Evolutionary conservation across 441 rosid species (phyloP).

Genomic region (Isatis lusitanica): DNA sequence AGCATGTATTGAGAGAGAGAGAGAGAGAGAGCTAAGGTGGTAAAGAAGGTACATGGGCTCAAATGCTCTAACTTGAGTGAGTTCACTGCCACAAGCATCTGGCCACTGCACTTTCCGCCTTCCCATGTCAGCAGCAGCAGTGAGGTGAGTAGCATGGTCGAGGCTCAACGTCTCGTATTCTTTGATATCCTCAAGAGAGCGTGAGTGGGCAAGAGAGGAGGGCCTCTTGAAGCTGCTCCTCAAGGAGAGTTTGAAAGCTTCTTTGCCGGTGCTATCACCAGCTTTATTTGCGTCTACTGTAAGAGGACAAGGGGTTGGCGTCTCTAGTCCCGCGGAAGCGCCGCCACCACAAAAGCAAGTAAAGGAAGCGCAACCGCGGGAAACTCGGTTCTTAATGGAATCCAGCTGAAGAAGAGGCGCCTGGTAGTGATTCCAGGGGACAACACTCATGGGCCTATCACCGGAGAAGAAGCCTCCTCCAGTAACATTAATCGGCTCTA

Average conservation of each 20-base stretch:
- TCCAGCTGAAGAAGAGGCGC: not conserved
- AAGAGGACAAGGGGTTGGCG: not conserved
- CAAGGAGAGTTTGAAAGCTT: conserved; percentile 3
- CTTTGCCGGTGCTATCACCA: not conserved
- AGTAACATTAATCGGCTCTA: not conserved
- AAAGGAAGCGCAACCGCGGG: conserved; percentile 12
- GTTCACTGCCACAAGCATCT: conserved; percentile 5
- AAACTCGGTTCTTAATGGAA: not conserved
- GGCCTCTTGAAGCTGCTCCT: conserved; percentile 3
- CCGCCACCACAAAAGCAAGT: not conserved
- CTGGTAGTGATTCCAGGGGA: not conserved
- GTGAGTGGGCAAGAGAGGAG: not conserved
- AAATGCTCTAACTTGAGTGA: conserved; percentile 4
- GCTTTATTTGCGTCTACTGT: not conserved
- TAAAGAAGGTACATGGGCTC: not conserved
- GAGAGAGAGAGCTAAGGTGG: too few relatives aligned
- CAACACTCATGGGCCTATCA: not conserved
- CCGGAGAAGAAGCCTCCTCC: not conserved
- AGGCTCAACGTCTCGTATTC: not conserved
- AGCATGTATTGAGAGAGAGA: too few relatives aligned
- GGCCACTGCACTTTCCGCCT: not conserved
- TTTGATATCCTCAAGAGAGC: not conserved
- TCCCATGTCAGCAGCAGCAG: not conserved
- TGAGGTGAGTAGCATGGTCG: not conserved
- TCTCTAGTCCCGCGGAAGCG: not conserved